These are phyloP conservation scores for Venturia carpophila DNA, from an alignment of 2,329 filamentous ascomycete species.

Conservation along the genomic window DNA sequence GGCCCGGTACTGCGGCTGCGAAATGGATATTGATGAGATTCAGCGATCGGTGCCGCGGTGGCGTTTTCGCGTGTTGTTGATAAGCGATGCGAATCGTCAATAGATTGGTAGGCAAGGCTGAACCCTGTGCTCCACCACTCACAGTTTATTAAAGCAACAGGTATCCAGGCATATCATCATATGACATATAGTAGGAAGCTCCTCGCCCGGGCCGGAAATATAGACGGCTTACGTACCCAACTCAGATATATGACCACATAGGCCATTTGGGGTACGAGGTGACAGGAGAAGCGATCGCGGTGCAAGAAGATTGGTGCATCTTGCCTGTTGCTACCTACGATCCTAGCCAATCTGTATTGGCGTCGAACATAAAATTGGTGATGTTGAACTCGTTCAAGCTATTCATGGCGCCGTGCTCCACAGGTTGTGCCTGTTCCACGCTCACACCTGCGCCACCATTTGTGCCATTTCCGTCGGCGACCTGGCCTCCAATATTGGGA, in stretches of 20 bases:
- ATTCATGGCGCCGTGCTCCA: slow-evolving; percentile 20
- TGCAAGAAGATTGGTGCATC: not conserved
- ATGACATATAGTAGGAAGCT: not conserved
- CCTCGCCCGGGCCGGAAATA: not conserved
- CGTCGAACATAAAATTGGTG: slow-evolving; percentile 69
- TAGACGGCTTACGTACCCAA: not conserved
- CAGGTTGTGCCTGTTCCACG: not conserved
- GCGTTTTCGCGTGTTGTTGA: not conserved
- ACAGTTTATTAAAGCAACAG: not conserved
- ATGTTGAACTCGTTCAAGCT: slow-evolving; percentile 62
- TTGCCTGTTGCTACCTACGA: not conserved
- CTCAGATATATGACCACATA: not conserved
- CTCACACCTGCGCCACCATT: slow-evolving; percentile 16
- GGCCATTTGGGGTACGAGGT: not conserved
- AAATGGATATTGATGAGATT: not conserved
- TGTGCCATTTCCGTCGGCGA: slow-evolving; percentile 15
- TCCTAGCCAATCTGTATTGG: slow-evolving; percentile 57
- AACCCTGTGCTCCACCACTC: not conserved
- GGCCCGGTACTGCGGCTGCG: not conserved
- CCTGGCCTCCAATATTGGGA: slow-evolving; percentile 25
- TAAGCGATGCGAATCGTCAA: not conserved
- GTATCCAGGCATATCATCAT: not conserved
- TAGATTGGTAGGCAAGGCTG: slow-evolving; percentile 6
- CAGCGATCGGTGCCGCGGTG: not conserved
- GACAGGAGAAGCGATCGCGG: not conserved